phyloP scores from a whole-genome alignment of 2,329 filamentous ascomycete genomes.

The Penicillium sp. region DNA sequence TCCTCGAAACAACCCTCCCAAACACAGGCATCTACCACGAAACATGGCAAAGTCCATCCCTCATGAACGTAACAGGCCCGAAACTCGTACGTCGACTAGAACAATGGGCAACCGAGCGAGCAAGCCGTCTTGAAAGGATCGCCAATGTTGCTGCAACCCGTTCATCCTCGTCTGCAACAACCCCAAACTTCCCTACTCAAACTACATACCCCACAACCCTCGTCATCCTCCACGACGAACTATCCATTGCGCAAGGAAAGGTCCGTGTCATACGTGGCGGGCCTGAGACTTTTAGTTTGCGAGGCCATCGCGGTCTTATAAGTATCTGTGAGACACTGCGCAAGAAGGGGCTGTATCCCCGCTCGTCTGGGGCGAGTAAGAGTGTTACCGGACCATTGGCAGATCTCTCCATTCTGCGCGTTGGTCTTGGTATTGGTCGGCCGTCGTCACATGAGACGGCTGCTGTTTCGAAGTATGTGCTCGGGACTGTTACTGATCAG shows the following conservation, averaged over 20 bases:
- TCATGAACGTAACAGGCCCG: conserved; percentile 83
- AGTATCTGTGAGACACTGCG: conserved; percentile 61
- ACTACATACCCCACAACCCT: conserved; percentile 45
- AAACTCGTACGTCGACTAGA: conserved; percentile 68
- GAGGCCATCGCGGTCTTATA: conserved; percentile 74
- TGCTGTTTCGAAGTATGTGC: conserved; percentile 74
- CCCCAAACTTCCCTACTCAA: background rate
- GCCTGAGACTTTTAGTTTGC: conserved; percentile 54
- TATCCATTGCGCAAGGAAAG: conserved; percentile 70
- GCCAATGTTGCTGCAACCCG: background rate
- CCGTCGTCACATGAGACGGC: conserved; percentile 65
- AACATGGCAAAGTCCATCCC: conserved; percentile 66
- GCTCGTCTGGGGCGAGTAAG: conserved; percentile 30
- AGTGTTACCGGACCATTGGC: conserved; percentile 1
- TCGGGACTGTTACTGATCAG: conserved; percentile 61
- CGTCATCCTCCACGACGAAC: conserved; percentile 84
- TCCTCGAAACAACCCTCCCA: conserved; percentile 46
- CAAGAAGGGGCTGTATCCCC: conserved; percentile 35
- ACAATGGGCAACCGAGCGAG: conserved; percentile 32
- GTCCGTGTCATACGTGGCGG: conserved; percentile 65
- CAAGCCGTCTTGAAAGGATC: conserved; percentile 7
- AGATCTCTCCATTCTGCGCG: conserved; percentile 52
- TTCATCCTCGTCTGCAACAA: background rate
- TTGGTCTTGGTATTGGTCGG: conserved; percentile 85
- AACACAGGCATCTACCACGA: conserved; percentile 42